phyloP scores from a whole-genome alignment of 1,284 basidiomycete species.

The Ustilago bromivora region DNA sequence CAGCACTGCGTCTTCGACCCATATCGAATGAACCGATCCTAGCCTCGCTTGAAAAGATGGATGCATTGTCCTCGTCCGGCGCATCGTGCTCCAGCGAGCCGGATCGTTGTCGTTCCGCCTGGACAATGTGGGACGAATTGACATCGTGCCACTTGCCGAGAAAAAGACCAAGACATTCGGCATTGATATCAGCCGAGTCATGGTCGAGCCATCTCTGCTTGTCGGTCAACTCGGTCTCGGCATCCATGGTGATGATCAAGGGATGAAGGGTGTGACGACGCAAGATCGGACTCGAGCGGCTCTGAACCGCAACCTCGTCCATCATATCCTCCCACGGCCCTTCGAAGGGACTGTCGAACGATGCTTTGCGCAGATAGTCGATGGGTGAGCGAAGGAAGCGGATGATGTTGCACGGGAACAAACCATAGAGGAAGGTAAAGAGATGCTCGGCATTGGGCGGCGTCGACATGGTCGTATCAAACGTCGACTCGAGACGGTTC shows the following conservation, averaged over 20 bases:
- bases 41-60: constrained; percentile 36
- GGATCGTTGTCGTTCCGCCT: constrained; percentile 37
- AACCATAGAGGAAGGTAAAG: constrained; percentile 85
- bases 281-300: constrained; percentile 72
- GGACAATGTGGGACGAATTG: constrained; percentile 38
- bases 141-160: constrained; percentile 56
- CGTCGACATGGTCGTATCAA: constrained; percentile 50
- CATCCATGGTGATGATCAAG: constrained; percentile 77
- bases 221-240: constrained; percentile 76
- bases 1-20: constrained; percentile 35
- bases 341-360: constrained; percentile 73
- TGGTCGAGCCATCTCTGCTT: constrained; percentile 78
- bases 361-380: constrained; percentile 76
- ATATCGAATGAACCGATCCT: constrained; percentile 37
- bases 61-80: constrained; percentile 35
- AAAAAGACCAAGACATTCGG: constrained; percentile 75
- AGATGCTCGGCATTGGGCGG: constrained; percentile 64
- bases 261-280: constrained; percentile 82
- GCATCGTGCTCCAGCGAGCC: constrained; percentile 25
- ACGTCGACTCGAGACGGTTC: constrained; percentile 55
- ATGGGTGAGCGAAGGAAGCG: constrained; percentile 79
- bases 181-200: constrained; percentile 77
- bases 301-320: constrained; percentile 73
- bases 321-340: constrained; percentile 74
- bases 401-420: constrained; percentile 86